Conservation (phyloP, 2,329 filamentous ascomycete genomes). For the Zymoseptoria tritici region DNA sequence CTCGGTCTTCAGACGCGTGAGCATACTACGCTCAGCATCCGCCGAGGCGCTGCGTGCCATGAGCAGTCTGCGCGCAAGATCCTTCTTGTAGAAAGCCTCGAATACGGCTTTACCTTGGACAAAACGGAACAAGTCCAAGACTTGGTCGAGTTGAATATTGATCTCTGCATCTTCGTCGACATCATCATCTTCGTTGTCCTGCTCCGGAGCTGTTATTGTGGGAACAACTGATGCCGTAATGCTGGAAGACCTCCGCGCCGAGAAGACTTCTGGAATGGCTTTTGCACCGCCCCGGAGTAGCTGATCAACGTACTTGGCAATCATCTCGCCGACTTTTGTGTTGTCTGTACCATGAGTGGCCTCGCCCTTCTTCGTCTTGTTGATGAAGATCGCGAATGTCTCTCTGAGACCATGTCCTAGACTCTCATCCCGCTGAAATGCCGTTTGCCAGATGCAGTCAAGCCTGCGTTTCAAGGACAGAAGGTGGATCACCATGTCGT, state of each 20-base stretch:
- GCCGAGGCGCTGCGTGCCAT: slow-evolving; percentile 90
- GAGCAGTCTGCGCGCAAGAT: slow-evolving; percentile 78
- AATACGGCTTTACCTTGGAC: slow-evolving; percentile 97
- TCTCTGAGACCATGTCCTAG: slow-evolving; percentile 75
- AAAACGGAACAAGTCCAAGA: slow-evolving; percentile 90
- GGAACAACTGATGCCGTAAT: slow-evolving; percentile 36
- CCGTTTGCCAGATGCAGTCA: slow-evolving; percentile 66
- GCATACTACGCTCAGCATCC: slow-evolving; percentile 93
- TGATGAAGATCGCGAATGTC: slow-evolving; percentile 85
- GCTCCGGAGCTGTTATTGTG: slow-evolving; percentile 51
- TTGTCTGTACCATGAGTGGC: slow-evolving; percentile 72
- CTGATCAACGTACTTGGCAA: slow-evolving; percentile 91
- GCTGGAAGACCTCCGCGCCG: slow-evolving; percentile 39
- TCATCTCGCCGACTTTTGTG: slow-evolving; percentile 96
- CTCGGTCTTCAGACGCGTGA: slow-evolving; percentile 83
- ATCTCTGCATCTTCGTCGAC: slow-evolving; percentile 88
- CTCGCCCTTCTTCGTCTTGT: slow-evolving; percentile 66
- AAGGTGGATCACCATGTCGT: slow-evolving; percentile 78
- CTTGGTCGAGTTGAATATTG: slow-evolving; percentile 84
- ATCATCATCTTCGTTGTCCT: slow-evolving; percentile 53
- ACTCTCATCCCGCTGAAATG: slow-evolving; percentile 69
- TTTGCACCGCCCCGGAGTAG: slow-evolving; percentile 82
- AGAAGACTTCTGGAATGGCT: slow-evolving; percentile 62
- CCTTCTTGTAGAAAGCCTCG: slow-evolving; percentile 98
- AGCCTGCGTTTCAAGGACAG: slow-evolving; percentile 73